Evolutionary conservation across 257 asterid species (phyloP).

Genomic region (Scutellaria minor): DNA sequence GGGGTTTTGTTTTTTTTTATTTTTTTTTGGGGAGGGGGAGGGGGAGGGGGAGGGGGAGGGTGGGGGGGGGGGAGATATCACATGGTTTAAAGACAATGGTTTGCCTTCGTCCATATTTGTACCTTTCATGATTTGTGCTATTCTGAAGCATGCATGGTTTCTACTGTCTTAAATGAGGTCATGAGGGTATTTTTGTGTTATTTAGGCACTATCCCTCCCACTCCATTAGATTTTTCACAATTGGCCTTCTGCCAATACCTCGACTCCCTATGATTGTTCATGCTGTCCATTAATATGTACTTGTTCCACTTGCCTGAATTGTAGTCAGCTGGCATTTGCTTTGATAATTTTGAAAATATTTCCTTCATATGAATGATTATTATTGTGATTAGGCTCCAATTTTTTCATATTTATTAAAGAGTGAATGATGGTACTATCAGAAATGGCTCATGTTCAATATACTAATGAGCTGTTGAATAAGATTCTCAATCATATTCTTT

Average conservation of each 20-base stretch:
- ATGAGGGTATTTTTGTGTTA: background rate
- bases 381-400: background rate
- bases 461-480: background rate
- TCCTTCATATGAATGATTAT: background rate
- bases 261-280: too few species aligned
- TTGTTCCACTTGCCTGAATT: too few species aligned
- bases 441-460: slow-evolving; percentile 4
- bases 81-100: background rate
- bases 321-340: background rate
- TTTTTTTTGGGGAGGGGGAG: background rate
- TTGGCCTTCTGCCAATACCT: too few species aligned
- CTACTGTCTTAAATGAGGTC: background rate
- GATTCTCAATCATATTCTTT: slow-evolving; percentile 1
- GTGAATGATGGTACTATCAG: background rate
- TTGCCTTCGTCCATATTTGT: background rate
- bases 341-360: background rate
- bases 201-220: slow-evolving; percentile 6
- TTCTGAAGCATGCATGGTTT: background rate
- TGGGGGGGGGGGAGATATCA: background rate
- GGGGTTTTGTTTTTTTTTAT: background rate
- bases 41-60: background rate
- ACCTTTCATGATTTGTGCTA: background rate
- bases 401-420: background rate
- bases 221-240: background rate
- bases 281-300: background rate